These are phyloP conservation scores for Globisporangium irregulare DNA, from an alignment of 352 stramenopile genomes.

Conservation along the genomic window DNA sequence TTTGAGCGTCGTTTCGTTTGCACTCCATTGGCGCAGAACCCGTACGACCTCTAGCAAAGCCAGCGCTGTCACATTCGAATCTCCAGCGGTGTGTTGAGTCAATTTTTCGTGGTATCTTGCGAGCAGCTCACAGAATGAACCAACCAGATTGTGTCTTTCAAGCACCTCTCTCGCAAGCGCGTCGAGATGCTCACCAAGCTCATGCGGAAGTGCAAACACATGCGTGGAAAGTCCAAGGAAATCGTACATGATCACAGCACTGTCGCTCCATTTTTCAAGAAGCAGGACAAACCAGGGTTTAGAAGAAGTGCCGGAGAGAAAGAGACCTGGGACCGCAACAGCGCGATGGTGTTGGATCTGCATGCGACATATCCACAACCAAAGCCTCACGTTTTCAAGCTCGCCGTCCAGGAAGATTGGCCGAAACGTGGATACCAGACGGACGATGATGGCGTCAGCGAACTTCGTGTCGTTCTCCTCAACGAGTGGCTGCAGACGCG, in stretches of 20 bases:
- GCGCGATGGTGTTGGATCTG: slow-evolving; percentile 13
- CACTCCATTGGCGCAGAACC: slow-evolving; percentile 12
- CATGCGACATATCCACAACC: slow-evolving; percentile 14
- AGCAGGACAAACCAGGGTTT: slow-evolving; percentile 18
- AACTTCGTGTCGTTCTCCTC: slow-evolving; percentile 10
- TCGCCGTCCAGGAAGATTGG: slow-evolving; percentile 5
- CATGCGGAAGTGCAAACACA: slow-evolving; percentile 19
- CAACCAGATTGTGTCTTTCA: not conserved
- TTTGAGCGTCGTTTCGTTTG: not conserved
- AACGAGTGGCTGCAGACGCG: slow-evolving; percentile 10
- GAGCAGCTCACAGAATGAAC: slow-evolving; percentile 2
- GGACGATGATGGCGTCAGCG: not conserved
- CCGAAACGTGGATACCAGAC: slow-evolving; percentile 6
- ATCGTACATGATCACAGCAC: slow-evolving; percentile 18
- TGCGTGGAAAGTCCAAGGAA: slow-evolving; percentile 19
- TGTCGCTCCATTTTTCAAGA: slow-evolving; percentile 9
- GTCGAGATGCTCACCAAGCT: slow-evolving; percentile 2
- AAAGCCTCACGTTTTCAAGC: slow-evolving; percentile 9
- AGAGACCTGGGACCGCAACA: slow-evolving; percentile 10
- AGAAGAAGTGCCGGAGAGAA: not conserved
- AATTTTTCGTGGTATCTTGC: not conserved
- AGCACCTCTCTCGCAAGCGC: slow-evolving; percentile 8
- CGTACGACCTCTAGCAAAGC: slow-evolving; percentile 8
- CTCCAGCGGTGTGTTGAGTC: not conserved
- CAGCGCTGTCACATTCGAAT: not conserved